phyloP scores from a whole-genome alignment of 306 rosid genomes.

The Sicyos edulis region DNA sequence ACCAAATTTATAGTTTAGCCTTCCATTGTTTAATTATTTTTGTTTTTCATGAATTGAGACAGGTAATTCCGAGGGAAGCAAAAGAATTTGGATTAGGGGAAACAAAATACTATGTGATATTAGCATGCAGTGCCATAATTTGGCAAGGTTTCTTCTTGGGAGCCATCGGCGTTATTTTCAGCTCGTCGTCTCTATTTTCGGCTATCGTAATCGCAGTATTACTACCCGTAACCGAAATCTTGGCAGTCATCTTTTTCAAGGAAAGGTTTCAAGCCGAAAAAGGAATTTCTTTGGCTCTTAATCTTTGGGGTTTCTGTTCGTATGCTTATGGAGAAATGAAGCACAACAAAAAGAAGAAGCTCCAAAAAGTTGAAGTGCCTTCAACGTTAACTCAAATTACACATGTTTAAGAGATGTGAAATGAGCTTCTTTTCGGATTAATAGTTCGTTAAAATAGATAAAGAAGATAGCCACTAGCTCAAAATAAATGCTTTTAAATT shows the following conservation, averaged over 20 bases:
- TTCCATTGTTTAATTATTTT: no score
- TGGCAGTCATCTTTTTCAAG: conserved; percentile 54
- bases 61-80: conserved; percentile 73
- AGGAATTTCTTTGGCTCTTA: conserved; percentile 49
- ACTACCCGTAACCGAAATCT: conserved; percentile 50
- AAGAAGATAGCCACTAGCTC: no score
- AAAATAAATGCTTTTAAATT: no score
- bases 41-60: not conserved
- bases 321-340: conserved; percentile 65
- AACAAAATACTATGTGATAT: conserved; percentile 45
- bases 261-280: conserved; percentile 58
- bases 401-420: not conserved
- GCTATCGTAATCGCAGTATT: conserved; percentile 48
- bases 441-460: no score
- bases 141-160: conserved; percentile 86
- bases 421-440: no score
- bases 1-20: no score
- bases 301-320: conserved; percentile 65
- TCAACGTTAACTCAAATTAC: conserved; percentile 13
- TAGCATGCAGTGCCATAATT: conserved; percentile 45
- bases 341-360: conserved; percentile 25
- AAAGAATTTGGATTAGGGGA: conserved; percentile 47
- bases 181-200: conserved; percentile 60
- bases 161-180: conserved; percentile 64
- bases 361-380: not conserved